Percentiles rank a stretch among this genome's conserved stretches.
Conservation (phyloP, 805 yeast genomes). For the Yarrowia divulgata region DNA sequence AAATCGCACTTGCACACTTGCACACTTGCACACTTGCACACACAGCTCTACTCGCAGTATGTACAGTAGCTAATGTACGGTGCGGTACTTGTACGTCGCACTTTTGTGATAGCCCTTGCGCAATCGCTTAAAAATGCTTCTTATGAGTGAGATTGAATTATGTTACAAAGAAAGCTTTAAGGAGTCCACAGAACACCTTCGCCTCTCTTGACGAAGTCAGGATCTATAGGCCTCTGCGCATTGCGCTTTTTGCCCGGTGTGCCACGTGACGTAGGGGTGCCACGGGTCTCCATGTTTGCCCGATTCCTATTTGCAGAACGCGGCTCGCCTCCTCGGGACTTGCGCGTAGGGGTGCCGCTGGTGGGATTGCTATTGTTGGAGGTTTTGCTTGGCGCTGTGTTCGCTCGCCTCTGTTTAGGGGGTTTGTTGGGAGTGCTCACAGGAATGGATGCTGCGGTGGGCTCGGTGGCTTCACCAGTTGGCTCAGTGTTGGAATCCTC, state of each 20-base stretch:
- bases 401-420: constrained; percentile 3
- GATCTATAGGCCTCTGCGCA: constrained; percentile 7
- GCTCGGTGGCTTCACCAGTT: background rate
- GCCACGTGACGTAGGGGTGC: background rate
- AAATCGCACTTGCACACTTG: too few relatives aligned
- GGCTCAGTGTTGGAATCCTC: background rate
- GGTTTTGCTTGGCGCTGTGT: constrained; percentile 1
- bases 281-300: background rate
- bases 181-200: constrained; percentile 38
- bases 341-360: background rate
- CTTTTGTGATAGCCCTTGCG: too few relatives aligned
- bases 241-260: constrained; percentile 10
- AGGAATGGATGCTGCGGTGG: background rate
- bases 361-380: background rate
- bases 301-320: constrained; percentile 1
- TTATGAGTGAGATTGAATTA: background rate
- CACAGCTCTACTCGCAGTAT: too few relatives aligned
- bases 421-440: constrained; percentile 6
- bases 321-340: constrained; percentile 13
- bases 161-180: background rate
- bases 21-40: too few relatives aligned
- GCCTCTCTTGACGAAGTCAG: constrained; percentile 34
- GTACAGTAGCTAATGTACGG: too few relatives aligned
- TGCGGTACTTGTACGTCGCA: too few relatives aligned
- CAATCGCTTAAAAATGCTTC: too few relatives aligned